Percentiles rank a stretch among this genome's conserved stretches.
Evolutionary conservation across 2,329 filamentous ascomycete genomes (phyloP).

Genomic region (Colletotrichum orchidophilum): DNA sequence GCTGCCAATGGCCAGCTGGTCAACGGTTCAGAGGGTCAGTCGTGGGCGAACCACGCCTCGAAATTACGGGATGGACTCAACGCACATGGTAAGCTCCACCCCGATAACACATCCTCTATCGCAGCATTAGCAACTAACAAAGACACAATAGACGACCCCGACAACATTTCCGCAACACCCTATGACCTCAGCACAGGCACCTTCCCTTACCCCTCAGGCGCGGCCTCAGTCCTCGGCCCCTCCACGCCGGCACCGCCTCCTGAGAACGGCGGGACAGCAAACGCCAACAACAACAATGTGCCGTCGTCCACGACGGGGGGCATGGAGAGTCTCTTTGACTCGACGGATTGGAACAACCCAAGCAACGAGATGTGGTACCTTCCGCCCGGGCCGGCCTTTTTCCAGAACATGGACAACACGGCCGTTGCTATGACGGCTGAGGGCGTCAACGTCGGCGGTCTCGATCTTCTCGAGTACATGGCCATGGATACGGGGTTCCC

Average conservation of each 20-base stretch:
- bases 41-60: conserved; percentile 46
- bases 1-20: conserved; percentile 16
- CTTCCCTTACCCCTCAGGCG: conserved; percentile 62
- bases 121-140: conserved; percentile 32
- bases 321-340: conserved; percentile 55
- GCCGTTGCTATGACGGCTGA: conserved; percentile 74
- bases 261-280: conserved; percentile 39
- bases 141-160: conserved; percentile 16
- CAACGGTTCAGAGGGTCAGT: conserved; percentile 25
- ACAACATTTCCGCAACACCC: conserved; percentile 69
- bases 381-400: conserved; percentile 70
- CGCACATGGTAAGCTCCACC: conserved; percentile 44
- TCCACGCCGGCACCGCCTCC: conserved; percentile 57
- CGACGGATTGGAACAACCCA: conserved; percentile 61
- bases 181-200: conserved; percentile 65
- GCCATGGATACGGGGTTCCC: conserved; percentile 64
- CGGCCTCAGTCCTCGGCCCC: conserved; percentile 58
- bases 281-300: conserved; percentile 41
- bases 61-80: conserved; percentile 52
- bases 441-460: conserved; percentile 72
- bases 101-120: not conserved
- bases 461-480: conserved; percentile 75
- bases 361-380: conserved; percentile 74
- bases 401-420: conserved; percentile 70
- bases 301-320: conserved; percentile 11